phyloP scores from a whole-genome alignment of 2,329 filamentous ascomycete genomes.

The Ascochyta fabae region DNA sequence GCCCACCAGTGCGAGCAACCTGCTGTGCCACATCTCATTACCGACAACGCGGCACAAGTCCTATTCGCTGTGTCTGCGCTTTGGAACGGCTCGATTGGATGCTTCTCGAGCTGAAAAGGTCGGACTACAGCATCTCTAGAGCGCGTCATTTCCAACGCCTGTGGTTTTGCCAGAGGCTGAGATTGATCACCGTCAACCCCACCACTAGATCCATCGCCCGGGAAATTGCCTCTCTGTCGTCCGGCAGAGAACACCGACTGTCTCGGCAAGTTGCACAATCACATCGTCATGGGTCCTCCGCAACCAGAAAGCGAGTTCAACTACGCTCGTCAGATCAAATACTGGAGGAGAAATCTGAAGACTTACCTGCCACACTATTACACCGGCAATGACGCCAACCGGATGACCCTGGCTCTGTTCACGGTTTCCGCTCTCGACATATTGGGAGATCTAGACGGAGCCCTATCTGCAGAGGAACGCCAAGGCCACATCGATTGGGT shows the following conservation, averaged over 20 bases:
- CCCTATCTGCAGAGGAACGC: conserved; percentile 61
- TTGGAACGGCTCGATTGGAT: not conserved
- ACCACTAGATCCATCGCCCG: conserved; percentile 12
- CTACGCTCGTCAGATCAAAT: conserved; percentile 72
- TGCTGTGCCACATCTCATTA: conserved; percentile 10
- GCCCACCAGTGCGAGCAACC: not conserved
- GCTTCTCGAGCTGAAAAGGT: not conserved
- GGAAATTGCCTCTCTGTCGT: conserved; percentile 10
- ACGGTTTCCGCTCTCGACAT: conserved; percentile 85
- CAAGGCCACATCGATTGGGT: conserved; percentile 74
- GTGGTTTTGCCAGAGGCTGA: conserved; percentile 7
- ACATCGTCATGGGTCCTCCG: conserved; percentile 13
- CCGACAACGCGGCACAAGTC: not conserved
- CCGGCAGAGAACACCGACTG: conserved; percentile 10
- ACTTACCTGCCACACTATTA: conserved; percentile 82
- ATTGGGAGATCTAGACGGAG: conserved; percentile 67
- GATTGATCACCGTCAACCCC: conserved; percentile 16
- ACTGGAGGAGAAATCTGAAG: conserved; percentile 89
- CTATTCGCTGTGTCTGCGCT: conserved; percentile 7
- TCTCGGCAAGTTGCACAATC: conserved; percentile 9
- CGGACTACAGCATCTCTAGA: conserved; percentile 3
- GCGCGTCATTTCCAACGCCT: conserved; percentile 5
- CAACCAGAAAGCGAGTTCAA: conserved; percentile 33
- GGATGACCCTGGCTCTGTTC: conserved; percentile 89
- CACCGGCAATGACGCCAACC: conserved; percentile 86